Conservation (phyloP, 345 rosid species). For the Carallia pectinifolia region DNA sequence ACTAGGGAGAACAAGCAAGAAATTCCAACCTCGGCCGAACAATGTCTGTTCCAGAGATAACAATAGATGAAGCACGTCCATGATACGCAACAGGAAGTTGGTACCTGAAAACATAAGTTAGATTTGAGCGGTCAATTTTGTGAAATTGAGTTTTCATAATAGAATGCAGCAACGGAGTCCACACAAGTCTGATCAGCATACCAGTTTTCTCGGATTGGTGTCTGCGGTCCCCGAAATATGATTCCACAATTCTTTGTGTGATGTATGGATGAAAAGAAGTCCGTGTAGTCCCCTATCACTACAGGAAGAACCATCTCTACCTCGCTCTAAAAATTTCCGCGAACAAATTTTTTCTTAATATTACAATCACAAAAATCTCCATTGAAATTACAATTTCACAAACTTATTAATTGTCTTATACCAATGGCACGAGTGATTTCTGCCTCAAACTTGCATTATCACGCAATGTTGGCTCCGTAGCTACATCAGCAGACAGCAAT, state of each 20-base stretch:
- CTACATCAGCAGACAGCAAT: slow-evolving; percentile 44
- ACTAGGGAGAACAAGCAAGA: background rate
- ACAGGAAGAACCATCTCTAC: slow-evolving; percentile 88
- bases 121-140: background rate
- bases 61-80: slow-evolving; percentile 91
- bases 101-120: slow-evolving; percentile 53
- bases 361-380: slow-evolving; percentile 1
- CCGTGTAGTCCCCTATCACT: slow-evolving; percentile 89
- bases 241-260: slow-evolving; percentile 92
- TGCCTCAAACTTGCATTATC: slow-evolving; percentile 61
- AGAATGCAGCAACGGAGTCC: background rate
- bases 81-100: slow-evolving; percentile 97
- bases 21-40: slow-evolving; percentile 66
- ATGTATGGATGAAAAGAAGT: slow-evolving; percentile 91
- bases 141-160: background rate
- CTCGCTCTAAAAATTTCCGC: slow-evolving; percentile 44
- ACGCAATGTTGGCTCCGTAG: slow-evolving; percentile 59
- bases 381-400: background rate
- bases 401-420: slow-evolving; percentile 13
- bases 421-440: slow-evolving; percentile 70
- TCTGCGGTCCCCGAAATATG: slow-evolving; percentile 85
- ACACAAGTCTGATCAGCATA: slow-evolving; percentile 21
- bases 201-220: slow-evolving; percentile 75
- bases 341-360: slow-evolving; percentile 8
- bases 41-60: slow-evolving; percentile 85